Base-by-base conservation (phyloP, 441 rosid genomes). In the California macrophylla region DNA sequence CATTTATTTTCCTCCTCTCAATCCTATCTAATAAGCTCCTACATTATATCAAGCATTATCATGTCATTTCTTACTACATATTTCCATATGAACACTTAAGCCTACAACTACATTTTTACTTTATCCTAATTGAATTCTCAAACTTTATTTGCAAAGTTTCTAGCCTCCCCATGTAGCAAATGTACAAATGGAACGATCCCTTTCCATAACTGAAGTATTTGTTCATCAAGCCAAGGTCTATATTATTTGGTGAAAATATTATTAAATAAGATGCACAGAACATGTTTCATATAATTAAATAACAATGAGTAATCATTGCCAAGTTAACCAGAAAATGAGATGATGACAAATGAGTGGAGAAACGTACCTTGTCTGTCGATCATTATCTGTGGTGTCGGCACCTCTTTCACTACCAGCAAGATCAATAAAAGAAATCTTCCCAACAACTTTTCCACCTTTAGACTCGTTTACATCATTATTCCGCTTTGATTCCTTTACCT, bases 331-430 rank as follows among this genome's bases (percentile, higher is more conserved):
- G 29, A 23, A 32, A 62, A 65, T n/a, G 58, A 34, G 42, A 6
- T 62, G 40, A 26, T 21, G 1, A 3, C 64, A 60, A 18, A 24
- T 28, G n/a, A 16, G 40, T 50, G 38, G 20, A 61, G 8, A 61
- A 34, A 70, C 20, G 6, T 79, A 92, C 99, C 98, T 88, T 66
- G 99, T 95, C 75, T 92, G 98, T 28, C 97, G 84, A 74, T 95
- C 99, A 79, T 89, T 95, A 72, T 95, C 99, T 29, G 96, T 95
- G 81, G 99, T 95, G 77, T 92, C 98, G 42, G 99, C 99, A 75
- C 98, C 99, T 79, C 98, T 85, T 86, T 95, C 99, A 74, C 99
- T 95, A 38, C 99, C 99, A 74, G 96, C 99, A 82, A 95, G 97
- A 82, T 95, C 99, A 74, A 95, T 95, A 78, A 95, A 95, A 58